Evolutionary conservation across 106 monocot genomes (phyloP), one percentile per base, ranked within the genome.

Genomic region (Apostasia ramifera): DNA sequence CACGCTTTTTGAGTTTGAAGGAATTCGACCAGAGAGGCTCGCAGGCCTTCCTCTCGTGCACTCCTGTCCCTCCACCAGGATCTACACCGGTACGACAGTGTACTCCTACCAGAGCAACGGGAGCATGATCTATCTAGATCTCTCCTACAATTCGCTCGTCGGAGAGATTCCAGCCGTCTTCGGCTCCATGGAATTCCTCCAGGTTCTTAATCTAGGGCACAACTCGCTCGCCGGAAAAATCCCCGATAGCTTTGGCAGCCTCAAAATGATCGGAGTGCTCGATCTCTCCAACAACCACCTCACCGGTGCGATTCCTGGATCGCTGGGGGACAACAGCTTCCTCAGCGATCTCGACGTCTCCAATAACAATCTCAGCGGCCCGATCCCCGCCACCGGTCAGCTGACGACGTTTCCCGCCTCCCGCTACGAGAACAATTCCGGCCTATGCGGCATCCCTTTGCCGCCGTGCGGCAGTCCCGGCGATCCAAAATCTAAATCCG

Each of bases 331-430:
- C 0, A 71, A 84, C 40, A 72, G 74, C 48, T 82, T 82, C 68
- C 78, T 95, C 6, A 73, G 61, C 2, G 88, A 88, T 42, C 68
- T 95, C 39, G 91, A 95, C 59, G 86, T 95, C 42, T 95, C 95
- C 8, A 78, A 89, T 55, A 95, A 95, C 69, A 78, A 86, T 40
- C 84, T 95, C 68, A 52, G 76, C 6, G 91, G 95, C 44, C 73
- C 74, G 2, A 95, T 95, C 40, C 91, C 95, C 0, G 43, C 80
- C 38, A 9, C 71, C 1, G 95, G 95, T 5, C 91, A 95, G 78
- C 73, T 95, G 3, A 86, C 52, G 4, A 95, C 95, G 0, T 86
- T 95, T 70, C 74, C 86, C 0, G 74, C 82, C 0, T 76, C 85
- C 1, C 57, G 84, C 12, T 95, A 81, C 63, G 86, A 43, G 2